These are phyloP conservation scores for Fusarium anthophilum DNA, from an alignment of 2,329 filamentous ascomycete genomes.

Conservation along the genomic window DNA sequence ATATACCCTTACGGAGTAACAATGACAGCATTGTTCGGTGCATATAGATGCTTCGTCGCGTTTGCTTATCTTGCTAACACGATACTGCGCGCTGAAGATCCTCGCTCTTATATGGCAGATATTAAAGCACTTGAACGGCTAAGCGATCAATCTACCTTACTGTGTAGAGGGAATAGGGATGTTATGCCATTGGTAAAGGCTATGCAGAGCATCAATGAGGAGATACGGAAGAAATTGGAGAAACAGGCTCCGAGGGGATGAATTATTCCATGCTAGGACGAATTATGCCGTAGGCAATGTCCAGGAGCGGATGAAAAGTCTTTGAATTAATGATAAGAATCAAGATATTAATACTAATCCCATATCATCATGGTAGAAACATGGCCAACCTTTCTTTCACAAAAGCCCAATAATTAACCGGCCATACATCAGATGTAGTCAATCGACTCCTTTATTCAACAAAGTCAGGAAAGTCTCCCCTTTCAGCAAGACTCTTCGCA, in stretches of 20 bases:
- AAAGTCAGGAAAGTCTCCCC: neutral
- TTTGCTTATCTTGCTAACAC: slow-evolving; percentile 42
- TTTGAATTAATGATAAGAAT: neutral
- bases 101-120: slow-evolving; percentile 26
- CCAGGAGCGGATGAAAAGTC: neutral
- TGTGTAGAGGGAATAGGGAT: slow-evolving; percentile 38
- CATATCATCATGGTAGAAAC: neutral
- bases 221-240: slow-evolving; percentile 32
- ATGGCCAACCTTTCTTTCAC: neutral
- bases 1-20: slow-evolving; percentile 38
- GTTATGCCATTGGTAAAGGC: slow-evolving; percentile 42
- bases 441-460: neutral
- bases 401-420: neutral
- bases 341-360: neutral
- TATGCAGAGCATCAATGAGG: slow-evolving; percentile 39
- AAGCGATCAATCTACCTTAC: slow-evolving; percentile 16
- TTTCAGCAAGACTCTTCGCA: neutral
- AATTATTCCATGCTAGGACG: too few relatives aligned
- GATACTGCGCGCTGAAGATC: slow-evolving; percentile 33
- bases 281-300: neutral
- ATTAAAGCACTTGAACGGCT: slow-evolving; percentile 34
- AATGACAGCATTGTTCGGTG: slow-evolving; percentile 39
- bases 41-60: slow-evolving; percentile 43
- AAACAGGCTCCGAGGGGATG: neutral
- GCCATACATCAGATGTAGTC: neutral